Percentiles rank a stretch among this genome's conserved stretches.
Evolutionary conservation across 2,329 filamentous ascomycete species (phyloP).

Genomic region (Fusarium anthophilum): DNA sequence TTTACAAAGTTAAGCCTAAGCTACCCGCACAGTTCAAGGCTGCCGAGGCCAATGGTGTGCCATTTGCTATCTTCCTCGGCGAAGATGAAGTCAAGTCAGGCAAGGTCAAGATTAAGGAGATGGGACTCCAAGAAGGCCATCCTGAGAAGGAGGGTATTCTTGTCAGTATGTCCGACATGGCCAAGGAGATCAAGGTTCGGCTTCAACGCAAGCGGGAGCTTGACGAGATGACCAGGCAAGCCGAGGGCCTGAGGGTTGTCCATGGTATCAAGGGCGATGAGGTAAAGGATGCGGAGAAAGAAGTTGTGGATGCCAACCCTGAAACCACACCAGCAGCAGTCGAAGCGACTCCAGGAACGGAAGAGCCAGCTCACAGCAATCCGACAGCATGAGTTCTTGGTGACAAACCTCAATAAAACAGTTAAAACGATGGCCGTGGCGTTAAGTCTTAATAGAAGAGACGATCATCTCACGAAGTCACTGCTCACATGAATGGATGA

Average conservation of each 20-base stretch:
- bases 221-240: slow-evolving; percentile 54
- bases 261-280: slow-evolving; percentile 54
- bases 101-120: slow-evolving; percentile 86
- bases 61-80: slow-evolving; percentile 88
- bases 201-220: slow-evolving; percentile 55
- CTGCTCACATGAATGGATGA: slow-evolving; percentile 1
- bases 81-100: slow-evolving; percentile 87
- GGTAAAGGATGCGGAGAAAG: slow-evolving; percentile 24
- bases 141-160: slow-evolving; percentile 89
- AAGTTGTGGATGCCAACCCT: slow-evolving; percentile 16
- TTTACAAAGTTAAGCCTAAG: slow-evolving; percentile 91
- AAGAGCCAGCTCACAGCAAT: slow-evolving; percentile 22
- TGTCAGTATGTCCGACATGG: slow-evolving; percentile 71
- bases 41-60: slow-evolving; percentile 81
- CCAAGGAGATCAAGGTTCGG: slow-evolving; percentile 66
- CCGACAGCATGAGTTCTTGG: slow-evolving; percentile 9
- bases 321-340: slow-evolving; percentile 17
- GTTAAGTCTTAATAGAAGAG: slow-evolving; percentile 25
- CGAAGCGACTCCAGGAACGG: slow-evolving; percentile 14
- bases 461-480: background rate
- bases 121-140: slow-evolving; percentile 79
- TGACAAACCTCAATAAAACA: slow-evolving; percentile 24
- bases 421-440: slow-evolving; percentile 29
- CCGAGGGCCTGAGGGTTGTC: slow-evolving; percentile 58
- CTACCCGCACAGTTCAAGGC: slow-evolving; percentile 90